phyloP scores from a whole-genome alignment of 352 stramenopile species.

The Pythium diclinum region DNA sequence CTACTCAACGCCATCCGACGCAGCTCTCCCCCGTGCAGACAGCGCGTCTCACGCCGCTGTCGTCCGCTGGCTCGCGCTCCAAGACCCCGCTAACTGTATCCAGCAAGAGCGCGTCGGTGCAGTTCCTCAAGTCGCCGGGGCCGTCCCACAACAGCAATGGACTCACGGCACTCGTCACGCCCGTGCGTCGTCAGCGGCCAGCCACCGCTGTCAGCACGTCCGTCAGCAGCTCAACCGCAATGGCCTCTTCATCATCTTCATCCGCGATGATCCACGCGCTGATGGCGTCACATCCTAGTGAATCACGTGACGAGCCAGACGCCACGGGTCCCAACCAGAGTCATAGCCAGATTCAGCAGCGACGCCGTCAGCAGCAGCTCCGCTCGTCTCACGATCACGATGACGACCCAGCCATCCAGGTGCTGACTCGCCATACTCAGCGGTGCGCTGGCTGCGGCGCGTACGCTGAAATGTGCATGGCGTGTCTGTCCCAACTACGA shows the following conservation, averaged over 20 bases:
- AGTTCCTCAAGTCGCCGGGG: constrained; percentile 18
- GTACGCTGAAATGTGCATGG: constrained; percentile 66
- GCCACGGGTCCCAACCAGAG: neutral
- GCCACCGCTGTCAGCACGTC: constrained; percentile 29
- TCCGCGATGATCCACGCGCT: constrained; percentile 39
- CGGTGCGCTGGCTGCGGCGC: constrained; percentile 61
- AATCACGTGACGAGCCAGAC: neutral
- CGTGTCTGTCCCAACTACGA: constrained; percentile 65
- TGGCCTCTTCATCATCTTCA: constrained; percentile 26
- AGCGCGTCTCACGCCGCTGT: constrained; percentile 11
- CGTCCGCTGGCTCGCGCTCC: constrained; percentile 3
- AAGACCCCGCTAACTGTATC: constrained; percentile 21
- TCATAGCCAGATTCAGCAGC: neutral
- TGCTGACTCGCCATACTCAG: constrained; percentile 15
- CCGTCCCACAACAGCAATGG: neutral
- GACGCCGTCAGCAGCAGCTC: neutral
- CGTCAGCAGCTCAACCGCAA: neutral
- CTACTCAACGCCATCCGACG: neutral
- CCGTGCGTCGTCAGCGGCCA: constrained; percentile 29
- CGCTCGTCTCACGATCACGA: neutral
- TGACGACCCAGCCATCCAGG: neutral
- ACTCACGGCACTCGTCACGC: constrained; percentile 1
- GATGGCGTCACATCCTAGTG: constrained; percentile 17
- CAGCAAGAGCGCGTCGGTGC: constrained; percentile 15
- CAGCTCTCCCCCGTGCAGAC: constrained; percentile 26